Conservation (phyloP, 2,329 filamentous ascomycete genomes). For the Fusarium sp. region DNA sequence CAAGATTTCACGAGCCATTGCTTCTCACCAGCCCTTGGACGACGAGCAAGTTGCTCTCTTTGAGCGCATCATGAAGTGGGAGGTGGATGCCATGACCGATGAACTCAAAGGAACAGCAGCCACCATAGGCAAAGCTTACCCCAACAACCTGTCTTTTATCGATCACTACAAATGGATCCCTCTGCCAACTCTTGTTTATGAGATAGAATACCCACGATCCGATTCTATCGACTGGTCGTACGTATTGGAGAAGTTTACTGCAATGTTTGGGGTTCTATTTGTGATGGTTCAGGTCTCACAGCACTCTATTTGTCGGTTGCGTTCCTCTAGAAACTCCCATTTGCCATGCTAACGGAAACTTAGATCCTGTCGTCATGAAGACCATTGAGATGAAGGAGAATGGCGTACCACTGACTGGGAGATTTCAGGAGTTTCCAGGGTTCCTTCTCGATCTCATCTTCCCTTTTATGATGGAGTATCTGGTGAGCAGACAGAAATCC, state of each 20-base stretch:
- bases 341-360: constrained; percentile 1
- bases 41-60: constrained; percentile 71
- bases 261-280: constrained; percentile 76
- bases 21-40: constrained; percentile 67
- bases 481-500: constrained; percentile 51
- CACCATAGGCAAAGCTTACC: constrained; percentile 63
- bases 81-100: constrained; percentile 70
- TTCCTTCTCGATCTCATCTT: constrained; percentile 80
- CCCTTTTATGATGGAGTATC: constrained; percentile 80
- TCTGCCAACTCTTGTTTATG: constrained; percentile 81
- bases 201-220: constrained; percentile 77
- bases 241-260: constrained; percentile 75
- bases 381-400: constrained; percentile 74
- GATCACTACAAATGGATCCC: constrained; percentile 79
- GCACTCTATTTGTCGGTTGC: constrained; percentile 69
- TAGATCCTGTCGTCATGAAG: constrained; percentile 74
- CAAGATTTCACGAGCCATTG: constrained; percentile 68
- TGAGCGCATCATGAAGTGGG: constrained; percentile 70
- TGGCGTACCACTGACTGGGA: constrained; percentile 66
- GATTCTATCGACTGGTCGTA: constrained; percentile 78
- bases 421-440: constrained; percentile 76
- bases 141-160: constrained; percentile 70
- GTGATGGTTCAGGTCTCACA: constrained; percentile 84
- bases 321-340: background rate
- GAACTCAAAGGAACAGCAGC: constrained; percentile 73